Evolutionary conservation across 1,284 basidiomycete species (phyloP), one percentile per base, ranked within the genome.

Genomic region (Porphyrellus sp.): DNA sequence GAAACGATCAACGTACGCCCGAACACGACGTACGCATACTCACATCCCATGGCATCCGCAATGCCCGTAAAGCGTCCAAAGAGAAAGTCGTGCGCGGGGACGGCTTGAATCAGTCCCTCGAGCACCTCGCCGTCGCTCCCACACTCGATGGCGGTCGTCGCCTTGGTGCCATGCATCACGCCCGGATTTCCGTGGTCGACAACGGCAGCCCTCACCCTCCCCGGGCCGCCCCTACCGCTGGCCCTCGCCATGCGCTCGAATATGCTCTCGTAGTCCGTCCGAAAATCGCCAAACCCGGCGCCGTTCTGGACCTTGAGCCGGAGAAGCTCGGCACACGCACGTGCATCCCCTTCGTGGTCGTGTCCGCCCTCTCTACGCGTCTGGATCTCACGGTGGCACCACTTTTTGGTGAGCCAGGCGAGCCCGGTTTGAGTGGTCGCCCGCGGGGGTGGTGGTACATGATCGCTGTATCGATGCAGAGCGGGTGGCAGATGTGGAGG

Each of bases 321-420:
- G 20, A 97, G 68, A 21, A 97, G 73, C 53, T 95, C 92, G 15
- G 92, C 60, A 62, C 92, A 94, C 0, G 93, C 89, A 12, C 84
- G 76, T 0, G 94, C 93, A 60, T 97, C 94, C 67, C 97, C 93
- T 62, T 91, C 88, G 2, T 92, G 91, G 62, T 96, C 89, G 68
- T 97, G 93, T 0, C 94, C 94, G 1, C 85, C 83, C 30, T 84
- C 83, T 0, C 84, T 85, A 0, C 78, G 74, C 0, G 78, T 81
- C 70, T 98, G 94, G 45, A 98, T 97, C 58, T 91, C 89, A 44
- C 85, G 80, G 7, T 80, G 81, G 49, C 91, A 85, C 91, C 92
- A 96, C 66, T 91, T 93, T 64, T 89, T 88, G 39, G 90, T 89
- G 40, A 98, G 80, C 91, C 91, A 97, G 37, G 93, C 93, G 5